Conservation (phyloP, 768 basidiomycete species). For the Agaricus subrufescens region DNA sequence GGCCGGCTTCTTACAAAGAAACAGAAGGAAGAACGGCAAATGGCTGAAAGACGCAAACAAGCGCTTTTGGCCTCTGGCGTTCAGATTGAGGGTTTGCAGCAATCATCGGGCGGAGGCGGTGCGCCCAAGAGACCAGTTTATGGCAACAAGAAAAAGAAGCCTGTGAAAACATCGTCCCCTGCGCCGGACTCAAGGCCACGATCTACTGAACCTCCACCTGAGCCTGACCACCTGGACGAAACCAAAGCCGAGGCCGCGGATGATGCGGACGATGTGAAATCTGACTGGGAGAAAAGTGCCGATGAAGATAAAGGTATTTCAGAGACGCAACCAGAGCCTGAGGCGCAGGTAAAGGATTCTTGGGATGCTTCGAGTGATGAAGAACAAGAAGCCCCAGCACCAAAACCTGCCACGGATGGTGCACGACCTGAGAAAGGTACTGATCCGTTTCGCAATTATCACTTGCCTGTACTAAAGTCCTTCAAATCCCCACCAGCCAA, state of each 20-base stretch:
- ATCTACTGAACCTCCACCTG: constrained; percentile 36
- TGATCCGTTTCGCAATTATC: not conserved
- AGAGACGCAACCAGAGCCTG: constrained; percentile 7
- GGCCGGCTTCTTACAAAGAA: constrained; percentile 95
- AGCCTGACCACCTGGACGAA: constrained; percentile 20
- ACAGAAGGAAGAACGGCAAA: constrained; percentile 90
- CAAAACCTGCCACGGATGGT: constrained; percentile 13
- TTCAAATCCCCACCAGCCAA: constrained; percentile 16
- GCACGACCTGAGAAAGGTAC: not conserved
- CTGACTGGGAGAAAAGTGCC: constrained; percentile 67
- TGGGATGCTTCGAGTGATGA: constrained; percentile 52
- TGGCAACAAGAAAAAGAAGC: constrained; percentile 79
- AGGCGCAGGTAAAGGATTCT: constrained; percentile 32
- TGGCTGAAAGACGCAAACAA: constrained; percentile 85
- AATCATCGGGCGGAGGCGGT: constrained; percentile 33
- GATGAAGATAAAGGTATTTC: constrained; percentile 42
- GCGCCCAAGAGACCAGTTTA: constrained; percentile 75
- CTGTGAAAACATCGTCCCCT: constrained; percentile 52
- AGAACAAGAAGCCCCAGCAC: constrained; percentile 22
- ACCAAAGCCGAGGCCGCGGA: constrained; percentile 24
- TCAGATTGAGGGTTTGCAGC: constrained; percentile 85
- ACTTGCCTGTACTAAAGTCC: not conserved
- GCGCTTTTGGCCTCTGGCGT: constrained; percentile 88
- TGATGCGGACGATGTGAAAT: constrained; percentile 24
- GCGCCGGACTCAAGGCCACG: constrained; percentile 50